Base-by-base conservation (phyloP, 257 asterid genomes). In the Capsicum rhomboideum region DNA sequence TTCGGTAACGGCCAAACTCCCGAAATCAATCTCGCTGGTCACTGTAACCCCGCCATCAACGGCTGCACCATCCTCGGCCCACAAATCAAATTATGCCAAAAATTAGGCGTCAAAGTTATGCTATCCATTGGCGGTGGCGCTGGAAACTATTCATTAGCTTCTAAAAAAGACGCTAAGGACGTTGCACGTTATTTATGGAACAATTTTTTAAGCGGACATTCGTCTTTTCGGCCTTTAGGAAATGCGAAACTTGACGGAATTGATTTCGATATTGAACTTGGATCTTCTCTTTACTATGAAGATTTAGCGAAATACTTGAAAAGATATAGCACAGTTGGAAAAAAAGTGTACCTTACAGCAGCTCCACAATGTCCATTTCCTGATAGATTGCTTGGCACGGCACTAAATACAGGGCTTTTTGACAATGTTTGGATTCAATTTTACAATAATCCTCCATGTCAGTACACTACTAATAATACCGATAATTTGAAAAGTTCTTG, bases 401-500 rank as follows among this genome's bases (percentile, higher is more conserved):
- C 96, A 1, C 77, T 91, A 40, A 78, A 61, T 64, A 80, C 90
- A 1, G 90, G 90, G 26, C 87, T 90, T 14, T 94, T 94, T 52
- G 92, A 91, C 81, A 91, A 85, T 26, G 85, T 94, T 9, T 91
- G 94, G 95, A 79, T 91, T 20, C 95, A 92, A 68, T 92, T 93
- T 49, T 93, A 92, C 86, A 91, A 93, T 84, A 93, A 90, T 16
- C 54, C 16, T 4, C 79, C 31, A 26, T 92, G 97, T 11, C 91
- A 93, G 8, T 90, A 85, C 17, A 13, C 88, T 0, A 72, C 61
- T 40, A 44, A 67, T 6, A 66, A 89, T 1, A 86, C 87, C 3
- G 82, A 59, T 20, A 79, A 55, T 68, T 86, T 94, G 7, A 17
- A 89, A 6, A 88, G 86, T 0, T 29, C 87, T 0, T 94, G 95